Evolutionary conservation across 352 stramenopile genomes (phyloP).

Genomic region (Pythium utonaiense): DNA sequence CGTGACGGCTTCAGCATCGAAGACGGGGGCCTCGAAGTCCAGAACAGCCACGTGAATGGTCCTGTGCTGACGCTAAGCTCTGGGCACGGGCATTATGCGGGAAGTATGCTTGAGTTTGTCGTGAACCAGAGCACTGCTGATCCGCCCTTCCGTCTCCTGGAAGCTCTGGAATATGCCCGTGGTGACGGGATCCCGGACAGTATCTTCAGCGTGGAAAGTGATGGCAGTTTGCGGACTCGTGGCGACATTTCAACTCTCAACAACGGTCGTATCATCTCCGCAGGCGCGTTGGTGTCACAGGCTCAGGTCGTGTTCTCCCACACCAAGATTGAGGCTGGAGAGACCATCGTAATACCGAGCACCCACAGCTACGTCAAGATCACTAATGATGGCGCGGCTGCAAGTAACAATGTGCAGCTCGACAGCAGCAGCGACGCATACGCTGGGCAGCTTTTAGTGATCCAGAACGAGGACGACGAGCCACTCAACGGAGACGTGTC

Average conservation of each 20-base stretch:
- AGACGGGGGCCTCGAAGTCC: conserved; percentile 53
- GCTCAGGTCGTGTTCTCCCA: conserved; percentile 51
- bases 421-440: conserved; percentile 35
- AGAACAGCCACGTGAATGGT: conserved; percentile 41
- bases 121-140: conserved; percentile 27
- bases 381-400: conserved; percentile 38
- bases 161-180: conserved; percentile 20
- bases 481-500: conserved; percentile 42
- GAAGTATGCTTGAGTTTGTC: conserved; percentile 46
- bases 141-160: conserved; percentile 47
- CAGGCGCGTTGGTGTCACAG: conserved; percentile 46
- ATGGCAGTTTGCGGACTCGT: conserved; percentile 39
- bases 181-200: conserved; percentile 11
- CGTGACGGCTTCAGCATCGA: conserved; percentile 54
- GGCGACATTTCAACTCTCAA: conserved; percentile 46
- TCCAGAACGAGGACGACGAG: conserved; percentile 75
- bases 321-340: conserved; percentile 33
- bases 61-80: conserved; percentile 41
- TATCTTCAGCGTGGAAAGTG: conserved; percentile 45
- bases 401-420: conserved; percentile 37
- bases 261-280: conserved; percentile 46
- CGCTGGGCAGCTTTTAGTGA: conserved; percentile 60
- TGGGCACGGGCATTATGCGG: conserved; percentile 46
- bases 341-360: conserved; percentile 44
- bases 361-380: conserved; percentile 72